Base-by-base conservation (phyloP, 169 alveolate genomes). In the Blepharisma undulans region DNA sequence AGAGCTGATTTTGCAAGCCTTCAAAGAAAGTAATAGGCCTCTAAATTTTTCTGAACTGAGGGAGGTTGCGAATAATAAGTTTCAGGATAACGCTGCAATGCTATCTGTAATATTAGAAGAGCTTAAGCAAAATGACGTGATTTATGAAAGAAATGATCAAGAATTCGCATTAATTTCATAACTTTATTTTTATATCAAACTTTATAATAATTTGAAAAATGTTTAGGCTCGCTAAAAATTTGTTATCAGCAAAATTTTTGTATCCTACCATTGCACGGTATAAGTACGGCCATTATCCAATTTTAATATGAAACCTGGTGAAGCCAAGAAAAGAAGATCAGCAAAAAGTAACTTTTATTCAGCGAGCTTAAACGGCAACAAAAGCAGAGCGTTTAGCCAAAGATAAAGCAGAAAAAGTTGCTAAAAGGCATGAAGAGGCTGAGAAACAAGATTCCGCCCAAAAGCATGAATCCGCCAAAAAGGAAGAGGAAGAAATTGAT, bases 401-500 rank as follows among this genome's bases (percentile, higher is more conserved):
- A 22, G 33, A 33, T 10, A 82, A 82, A 60, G 72, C 89, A 21
- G 89, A 82, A 33, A 82, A 82, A 12, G 34, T 12, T 21, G 34
- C 86, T 29, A 78, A 78, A 78, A 48, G 14, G 66, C 66, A 3
- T 3, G 86, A 78, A 48, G 89, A 82, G n/a, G 72, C 22, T 22
- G 60, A 82, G 36, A 82, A 82, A 48, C 76, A 21, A 8, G 87
- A 25, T 21, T 22, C 36, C 29, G 61, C 71, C 25, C 16, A 79
- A 79, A 79, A 79, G 34, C 87, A 25, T 33, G 61, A 79, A 10
- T 22, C 29, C 29, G 33, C 80, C 80, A 72, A 78, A 30, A 95
- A 92, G 16, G 96, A 92, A 30, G 96, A 92, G 16, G 96, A 92
- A 88, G 95, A 93, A 80, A 34, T 92, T 76, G 97, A 95, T 88